Evolutionary conservation across 2,329 filamentous ascomycete species (phyloP), one percentile per base, ranked within the genome.

Genomic region (Colletotrichum higginsianum): DNA sequence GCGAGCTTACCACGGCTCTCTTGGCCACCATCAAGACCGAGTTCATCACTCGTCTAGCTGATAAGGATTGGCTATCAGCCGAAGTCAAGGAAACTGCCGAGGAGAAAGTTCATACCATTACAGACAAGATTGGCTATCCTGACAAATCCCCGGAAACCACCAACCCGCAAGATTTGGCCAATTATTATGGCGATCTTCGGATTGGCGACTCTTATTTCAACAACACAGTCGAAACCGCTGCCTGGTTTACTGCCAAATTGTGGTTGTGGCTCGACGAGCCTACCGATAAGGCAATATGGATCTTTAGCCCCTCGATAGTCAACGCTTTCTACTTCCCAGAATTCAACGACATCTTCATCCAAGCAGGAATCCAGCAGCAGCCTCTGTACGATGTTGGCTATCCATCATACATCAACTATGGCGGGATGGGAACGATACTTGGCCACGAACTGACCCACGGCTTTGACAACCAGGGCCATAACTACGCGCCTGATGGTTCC

Each of bases 361-460:
- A 89, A 0, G 90, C 90, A 0, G 92, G 90, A 0, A 91, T 93
- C 64, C 90, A 92, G 86, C 91, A 93, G 77, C 30, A 47, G 1
- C 91, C 91, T 0, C 82, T 90, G 1, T 93, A 92, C 76, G 88
- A 91, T 66, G 85, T 87, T 13, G 81, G 86, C 3, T 84, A 91
- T 1, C 92, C 92, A 0, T 81, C 87, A 30, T 93, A 93, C 75
- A 81, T 93, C 44, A 87, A 87, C n/a, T 94, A 93, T 77, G 91
- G 91, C n/a, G 88, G 88, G 0, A 91, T 93, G 76, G 92, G 91
- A 0, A 86, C 88, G 1, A 86, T 93, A 1, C 88, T 88, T 9
- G 92, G 91, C 6, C 91, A 93, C 76, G 91, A 93, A 78, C 84
- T 93, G 11, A 91, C 89, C 1, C 92, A 94, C 73, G 91, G 89